Evolutionary conservation across 306 rosid genomes (phyloP).

Genomic region (Rosa multiflora): DNA sequence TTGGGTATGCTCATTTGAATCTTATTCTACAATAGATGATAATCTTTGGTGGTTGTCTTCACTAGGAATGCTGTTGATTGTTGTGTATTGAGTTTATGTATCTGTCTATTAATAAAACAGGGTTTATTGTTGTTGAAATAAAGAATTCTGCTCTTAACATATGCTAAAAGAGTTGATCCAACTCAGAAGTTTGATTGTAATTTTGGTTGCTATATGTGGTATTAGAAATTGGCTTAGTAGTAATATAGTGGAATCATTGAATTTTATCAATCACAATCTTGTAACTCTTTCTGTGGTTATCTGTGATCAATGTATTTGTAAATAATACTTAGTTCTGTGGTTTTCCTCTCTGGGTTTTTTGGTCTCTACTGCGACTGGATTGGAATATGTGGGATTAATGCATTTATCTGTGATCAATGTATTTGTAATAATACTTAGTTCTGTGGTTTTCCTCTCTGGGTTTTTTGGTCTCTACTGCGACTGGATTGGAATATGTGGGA

Average conservation of each 20-base stretch:
- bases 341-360: background rate
- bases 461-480: background rate
- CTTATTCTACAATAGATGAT: conserved; percentile 7
- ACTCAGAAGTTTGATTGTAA: background rate
- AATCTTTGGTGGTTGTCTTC: background rate
- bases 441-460: background rate
- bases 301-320: background rate
- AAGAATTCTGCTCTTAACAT: background rate
- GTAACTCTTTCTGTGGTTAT: background rate
- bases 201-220: background rate
- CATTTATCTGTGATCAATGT: background rate
- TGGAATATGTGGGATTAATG: background rate
- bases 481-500: background rate
- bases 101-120: background rate
- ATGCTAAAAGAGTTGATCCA: background rate
- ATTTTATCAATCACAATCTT: background rate
- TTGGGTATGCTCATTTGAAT: conserved; percentile 67
- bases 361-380: background rate
- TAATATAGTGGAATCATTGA: background rate
- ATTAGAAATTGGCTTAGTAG: background rate
- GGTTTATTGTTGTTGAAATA: background rate
- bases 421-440: background rate
- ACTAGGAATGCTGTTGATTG: conserved; percentile 1
- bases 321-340: background rate
- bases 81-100: background rate